Conservation (phyloP, 139 green algal genomes). For the Chlorella sp. region DNA sequence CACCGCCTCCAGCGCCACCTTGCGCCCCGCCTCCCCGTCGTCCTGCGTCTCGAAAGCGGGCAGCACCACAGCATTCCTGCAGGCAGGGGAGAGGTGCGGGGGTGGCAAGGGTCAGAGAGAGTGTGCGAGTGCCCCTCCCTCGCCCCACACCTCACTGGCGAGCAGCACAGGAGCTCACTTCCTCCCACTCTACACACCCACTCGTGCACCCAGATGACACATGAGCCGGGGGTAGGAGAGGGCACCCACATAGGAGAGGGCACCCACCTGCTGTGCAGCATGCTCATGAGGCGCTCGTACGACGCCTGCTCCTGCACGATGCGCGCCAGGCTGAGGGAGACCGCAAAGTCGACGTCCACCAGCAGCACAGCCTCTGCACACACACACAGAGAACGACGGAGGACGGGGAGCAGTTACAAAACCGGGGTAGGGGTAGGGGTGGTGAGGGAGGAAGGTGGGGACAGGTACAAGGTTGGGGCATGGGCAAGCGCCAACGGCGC, state of each 20-base stretch:
- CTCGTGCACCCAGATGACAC: neutral
- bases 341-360: constrained; percentile 52
- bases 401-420: no score
- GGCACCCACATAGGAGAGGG: neutral
- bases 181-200: no score
- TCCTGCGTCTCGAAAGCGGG: constrained; percentile 53
- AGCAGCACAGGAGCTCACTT: no score
- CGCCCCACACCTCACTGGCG: no score
- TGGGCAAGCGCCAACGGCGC: no score
- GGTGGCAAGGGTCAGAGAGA: neutral
- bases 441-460: no score
- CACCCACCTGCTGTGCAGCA: constrained; percentile 21
- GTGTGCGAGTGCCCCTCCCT: no score
- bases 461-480: no score
- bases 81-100: neutral
- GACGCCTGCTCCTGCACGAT: neutral
- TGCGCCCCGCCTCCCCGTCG: constrained; percentile 25
- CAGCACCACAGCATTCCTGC: constrained; percentile 41
- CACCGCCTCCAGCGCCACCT: constrained; percentile 37
- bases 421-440: no score
- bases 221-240: no score
- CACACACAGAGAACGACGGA: no score
- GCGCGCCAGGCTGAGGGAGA: constrained; percentile 19
- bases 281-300: constrained; percentile 35
- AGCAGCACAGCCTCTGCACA: constrained; percentile 42